Conservation (phyloP, 2,329 filamentous ascomycete genomes). For the Trichoderma arundinaceum region DNA sequence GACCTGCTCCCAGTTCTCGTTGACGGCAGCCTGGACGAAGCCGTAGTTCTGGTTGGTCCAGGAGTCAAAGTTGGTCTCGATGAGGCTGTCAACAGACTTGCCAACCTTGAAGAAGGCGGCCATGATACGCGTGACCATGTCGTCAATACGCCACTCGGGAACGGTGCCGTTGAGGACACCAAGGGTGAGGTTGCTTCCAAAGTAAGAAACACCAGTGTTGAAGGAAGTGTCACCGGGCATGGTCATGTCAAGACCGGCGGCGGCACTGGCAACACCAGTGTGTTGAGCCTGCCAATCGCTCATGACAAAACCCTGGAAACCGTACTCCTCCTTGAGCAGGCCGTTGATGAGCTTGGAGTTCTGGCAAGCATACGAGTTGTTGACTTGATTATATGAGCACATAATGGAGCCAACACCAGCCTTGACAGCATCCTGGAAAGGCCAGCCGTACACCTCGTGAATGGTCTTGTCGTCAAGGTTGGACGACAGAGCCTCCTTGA, state of each 20-base stretch:
- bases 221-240: conserved; percentile 87
- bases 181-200: conserved; percentile 86
- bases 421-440: conserved; percentile 73
- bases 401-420: conserved; percentile 69
- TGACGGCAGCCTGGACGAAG: conserved; percentile 66
- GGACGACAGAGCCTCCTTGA: conserved; percentile 63
- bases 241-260: conserved; percentile 82
- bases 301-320: conserved; percentile 82
- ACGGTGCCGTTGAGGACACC: conserved; percentile 89
- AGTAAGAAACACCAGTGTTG: conserved; percentile 73
- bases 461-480: conserved; percentile 75
- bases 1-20: conserved; percentile 68
- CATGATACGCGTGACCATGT: conserved; percentile 88
- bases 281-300: conserved; percentile 83
- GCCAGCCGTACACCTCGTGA: conserved; percentile 80
- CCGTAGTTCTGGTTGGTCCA: conserved; percentile 83
- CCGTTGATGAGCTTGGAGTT: conserved; percentile 79
- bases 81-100: conserved; percentile 53
- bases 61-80: conserved; percentile 80
- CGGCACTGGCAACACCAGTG: conserved; percentile 67
- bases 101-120: conserved; percentile 71
- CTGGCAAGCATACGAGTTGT: conserved; percentile 80
- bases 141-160: conserved; percentile 84
- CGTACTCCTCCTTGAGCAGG: conserved; percentile 77
- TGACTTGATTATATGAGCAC: conserved; percentile 78